Base-by-base conservation (phyloP, 2,329 filamentous ascomycete species). In the Exophiala dermatitidis region DNA sequence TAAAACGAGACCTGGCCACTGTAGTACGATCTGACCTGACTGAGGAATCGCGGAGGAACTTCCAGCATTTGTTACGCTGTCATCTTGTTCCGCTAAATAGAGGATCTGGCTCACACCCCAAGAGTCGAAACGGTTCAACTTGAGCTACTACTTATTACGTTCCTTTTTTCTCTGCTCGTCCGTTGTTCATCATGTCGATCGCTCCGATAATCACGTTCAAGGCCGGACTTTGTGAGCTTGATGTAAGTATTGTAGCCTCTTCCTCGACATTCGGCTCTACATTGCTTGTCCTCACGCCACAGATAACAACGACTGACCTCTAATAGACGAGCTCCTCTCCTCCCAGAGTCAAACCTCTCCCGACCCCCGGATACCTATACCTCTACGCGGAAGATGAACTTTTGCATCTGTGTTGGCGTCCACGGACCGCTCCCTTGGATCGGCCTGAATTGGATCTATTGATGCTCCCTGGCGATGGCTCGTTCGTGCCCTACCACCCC, bases 391-490 rank as follows among this genome's bases (percentile, higher is more conserved):
- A 95, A 77, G 91, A 96, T 84, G 91, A 96, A 48, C 81, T 98
- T 56, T 79, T 95, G 57, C 90, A 96, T 75, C 95, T 98, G 74
- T 96, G 90, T 80, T 98, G 94, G 94, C 86, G 90, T 61, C 84
- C 88, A 65, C 85, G 93, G 62, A 79, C 77, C 62, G 80, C 82
- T 54, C 76, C 84, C 26, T 72, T 88, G 61, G 81, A 86, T 59
- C 74, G 86, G 54, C 85, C 90, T 53, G 86, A 93, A 56, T 74
- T 95, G 59, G 90, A 98, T 68, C 80, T 98, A 36, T 82, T 96
- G 64, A 96, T 96, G 88, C 84, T 98, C 48, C 91, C 93, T 26
- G 79, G 80, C 50, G 94, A 98, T 69, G 88, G 87, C 63, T 84
- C 82, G 65, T 98, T 98, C 72, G 77, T 83, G 8, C 89, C 90